Base-by-base conservation (phyloP, 768 basidiomycete genomes). In the Russula brevipes region DNA sequence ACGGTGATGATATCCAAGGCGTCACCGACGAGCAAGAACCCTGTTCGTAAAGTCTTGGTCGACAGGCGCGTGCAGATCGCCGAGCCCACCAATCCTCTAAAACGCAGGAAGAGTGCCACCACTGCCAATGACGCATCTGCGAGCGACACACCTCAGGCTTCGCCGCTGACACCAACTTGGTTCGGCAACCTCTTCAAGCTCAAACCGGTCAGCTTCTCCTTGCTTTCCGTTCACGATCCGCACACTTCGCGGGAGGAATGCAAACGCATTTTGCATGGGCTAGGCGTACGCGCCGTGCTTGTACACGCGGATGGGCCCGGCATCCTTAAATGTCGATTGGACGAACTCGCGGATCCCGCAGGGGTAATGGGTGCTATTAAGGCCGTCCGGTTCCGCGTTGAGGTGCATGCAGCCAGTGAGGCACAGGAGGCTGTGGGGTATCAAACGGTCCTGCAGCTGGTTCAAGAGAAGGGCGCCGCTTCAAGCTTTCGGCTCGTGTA, bases 111-210 rank as follows among this genome's bases (percentile, higher is more conserved):
- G n/a, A 68, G 69, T 35, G 65, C 69, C 38, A 70, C 66, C 50
- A 3, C 68, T 8, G 64, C 69, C 49, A 61, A 60, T 4, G 50
- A 60, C n/a, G 36, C 58, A 17, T 55, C 64, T 4, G 35, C 60
- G 6, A 53, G 36, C 33, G 60, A 58, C 24, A 77, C 81, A 63
- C 82, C 81, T 44, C 76, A 78, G 6, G 76, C 81, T 47, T 76
- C 78, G 19, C 74, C 77, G 2, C 75, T 77, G n/a, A 75, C 79
- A 3, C 74, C 78, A 49, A 74, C 81, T 55, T 98, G 95, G 96
- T 83, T 99, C 65, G 85, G 85, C 49, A 89, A 86, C 69, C 81
- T 97, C 46, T 95, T 98, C 82, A 89, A 84, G 72, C 87, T 92
- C 77, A 91, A 88, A 70, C 85, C 90, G 0, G 76, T 83, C 36